Conservation (phyloP, 192 early-diverging fungal genomes). For the Podila epicladia region DNA sequence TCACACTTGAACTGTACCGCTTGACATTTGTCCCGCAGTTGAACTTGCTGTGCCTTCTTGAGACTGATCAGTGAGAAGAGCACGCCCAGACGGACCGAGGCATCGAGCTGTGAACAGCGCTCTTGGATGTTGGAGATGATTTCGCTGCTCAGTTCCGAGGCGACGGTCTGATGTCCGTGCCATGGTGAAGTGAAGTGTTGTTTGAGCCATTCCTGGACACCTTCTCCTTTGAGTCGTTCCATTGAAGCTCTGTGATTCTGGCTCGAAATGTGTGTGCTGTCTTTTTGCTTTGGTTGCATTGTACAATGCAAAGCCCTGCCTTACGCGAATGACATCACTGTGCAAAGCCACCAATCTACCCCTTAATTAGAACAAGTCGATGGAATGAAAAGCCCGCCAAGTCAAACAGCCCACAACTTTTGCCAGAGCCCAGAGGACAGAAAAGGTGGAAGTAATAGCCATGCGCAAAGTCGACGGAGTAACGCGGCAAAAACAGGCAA, state of each 20-base stretch:
- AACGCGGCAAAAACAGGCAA: too few relatives aligned
- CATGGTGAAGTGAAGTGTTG: conserved; percentile 40
- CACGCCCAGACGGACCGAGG: conserved; percentile 33
- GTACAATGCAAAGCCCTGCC: not conserved
- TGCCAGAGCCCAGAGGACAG: too few relatives aligned
- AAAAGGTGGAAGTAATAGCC: too few relatives aligned
- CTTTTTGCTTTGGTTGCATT: not conserved
- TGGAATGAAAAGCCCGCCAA: too few relatives aligned
- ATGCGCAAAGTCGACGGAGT: too few relatives aligned
- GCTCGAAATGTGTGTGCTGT: not conserved
- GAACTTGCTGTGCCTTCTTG: conserved; percentile 40
- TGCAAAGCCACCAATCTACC: too few relatives aligned
- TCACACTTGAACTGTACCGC: conserved; percentile 7
- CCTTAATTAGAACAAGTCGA: too few relatives aligned
- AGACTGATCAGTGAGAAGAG: conserved; percentile 47
- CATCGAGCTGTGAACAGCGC: conserved; percentile 35
- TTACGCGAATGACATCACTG: too few relatives aligned
- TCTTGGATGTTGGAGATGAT: conserved; percentile 44
- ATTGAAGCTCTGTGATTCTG: conserved; percentile 5
- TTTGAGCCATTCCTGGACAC: conserved; percentile 36
- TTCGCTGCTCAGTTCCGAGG: conserved; percentile 32
- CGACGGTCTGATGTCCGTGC: conserved; percentile 49
- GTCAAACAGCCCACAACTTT: too few relatives aligned
- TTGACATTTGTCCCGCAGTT: conserved; percentile 34
- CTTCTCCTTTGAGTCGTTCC: conserved; percentile 46